A percentile compares a stretch with the other conserved stretches of the same genome.
Evolutionary conservation across 345 rosid genomes (phyloP).

Genomic region (Pseudoturritis turrita): DNA sequence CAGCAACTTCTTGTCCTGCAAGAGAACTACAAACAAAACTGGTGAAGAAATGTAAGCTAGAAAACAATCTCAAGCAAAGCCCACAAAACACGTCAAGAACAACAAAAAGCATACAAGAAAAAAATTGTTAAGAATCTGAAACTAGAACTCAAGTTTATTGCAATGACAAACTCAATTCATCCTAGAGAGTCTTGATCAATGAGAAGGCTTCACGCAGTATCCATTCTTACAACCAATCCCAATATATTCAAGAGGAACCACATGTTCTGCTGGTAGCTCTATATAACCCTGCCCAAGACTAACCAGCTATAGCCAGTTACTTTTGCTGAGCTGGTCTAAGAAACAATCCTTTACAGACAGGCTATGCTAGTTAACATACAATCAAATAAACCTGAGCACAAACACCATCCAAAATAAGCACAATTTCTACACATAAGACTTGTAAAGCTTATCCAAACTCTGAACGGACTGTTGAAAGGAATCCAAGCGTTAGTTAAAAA

Average conservation of each 20-base stretch:
- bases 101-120: neutral
- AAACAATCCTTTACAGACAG: neutral
- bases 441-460: neutral
- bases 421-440: neutral
- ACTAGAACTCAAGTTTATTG: neutral
- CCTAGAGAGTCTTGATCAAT: conserved; percentile 1
- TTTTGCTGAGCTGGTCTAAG: neutral
- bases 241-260: neutral
- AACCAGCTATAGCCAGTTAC: neutral
- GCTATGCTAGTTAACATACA: neutral
- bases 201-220: neutral
- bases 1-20: conserved; percentile 90
- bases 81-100: neutral
- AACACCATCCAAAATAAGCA: neutral
- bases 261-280: conserved; percentile 4
- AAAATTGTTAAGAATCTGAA: neutral
- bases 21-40: conserved; percentile 57
- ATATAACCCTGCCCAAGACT: neutral
- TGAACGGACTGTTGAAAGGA: neutral
- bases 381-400: neutral
- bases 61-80: neutral
- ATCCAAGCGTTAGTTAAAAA: too few species aligned
- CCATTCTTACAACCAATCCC: neutral
- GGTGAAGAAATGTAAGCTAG: conserved; percentile 38
- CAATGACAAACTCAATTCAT: neutral